phyloP scores from a whole-genome alignment of 1,284 basidiomycete species.

The Erythrobasidium hasegawianum region DNA sequence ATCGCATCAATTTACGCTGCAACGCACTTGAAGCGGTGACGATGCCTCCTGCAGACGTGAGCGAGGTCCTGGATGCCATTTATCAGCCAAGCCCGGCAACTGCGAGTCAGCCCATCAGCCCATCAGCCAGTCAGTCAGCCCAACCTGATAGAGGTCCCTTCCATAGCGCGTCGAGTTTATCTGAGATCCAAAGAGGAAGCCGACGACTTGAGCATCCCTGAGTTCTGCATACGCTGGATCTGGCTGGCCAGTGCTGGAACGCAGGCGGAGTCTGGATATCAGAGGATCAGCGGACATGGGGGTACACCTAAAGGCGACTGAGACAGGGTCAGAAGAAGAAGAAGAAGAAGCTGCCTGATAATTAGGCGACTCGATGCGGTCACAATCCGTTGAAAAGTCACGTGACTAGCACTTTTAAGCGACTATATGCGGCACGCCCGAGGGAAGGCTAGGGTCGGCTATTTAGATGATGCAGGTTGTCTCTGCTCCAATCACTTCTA shows the following conservation, averaged over 20 bases:
- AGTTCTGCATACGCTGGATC: slow-evolving; percentile 9
- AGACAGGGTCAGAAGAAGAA: no score
- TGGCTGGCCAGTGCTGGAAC: slow-evolving; percentile 2
- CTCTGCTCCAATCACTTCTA: not conserved
- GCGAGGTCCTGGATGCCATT: slow-evolving; percentile 1
- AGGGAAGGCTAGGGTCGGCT: not conserved
- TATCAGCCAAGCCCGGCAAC: no score
- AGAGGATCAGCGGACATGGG: slow-evolving; percentile 7
- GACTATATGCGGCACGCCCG: not conserved
- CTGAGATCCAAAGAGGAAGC: slow-evolving; percentile 31
- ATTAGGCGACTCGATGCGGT: no score
- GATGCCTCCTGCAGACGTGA: slow-evolving; percentile 15
- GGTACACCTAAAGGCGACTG: no score
- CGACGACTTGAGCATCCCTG: slow-evolving; percentile 30
- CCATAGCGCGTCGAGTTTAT: slow-evolving; percentile 4
- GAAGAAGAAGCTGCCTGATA: no score
- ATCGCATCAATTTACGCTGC: not conserved
- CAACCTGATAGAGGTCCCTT: slow-evolving; percentile 27
- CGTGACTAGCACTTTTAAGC: no score
- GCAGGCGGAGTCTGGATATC: slow-evolving; percentile 21
- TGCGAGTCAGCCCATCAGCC: not conserved
- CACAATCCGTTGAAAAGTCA: no score
- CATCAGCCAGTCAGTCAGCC: not conserved
- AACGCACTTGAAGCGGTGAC: slow-evolving; percentile 33
- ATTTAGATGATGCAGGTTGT: no score